A percentile compares a stretch with the other conserved stretches of the same genome.
Evolutionary conservation across 768 basidiomycete species (phyloP).

Genomic region (Rhodotorula kratochvilovae): DNA sequence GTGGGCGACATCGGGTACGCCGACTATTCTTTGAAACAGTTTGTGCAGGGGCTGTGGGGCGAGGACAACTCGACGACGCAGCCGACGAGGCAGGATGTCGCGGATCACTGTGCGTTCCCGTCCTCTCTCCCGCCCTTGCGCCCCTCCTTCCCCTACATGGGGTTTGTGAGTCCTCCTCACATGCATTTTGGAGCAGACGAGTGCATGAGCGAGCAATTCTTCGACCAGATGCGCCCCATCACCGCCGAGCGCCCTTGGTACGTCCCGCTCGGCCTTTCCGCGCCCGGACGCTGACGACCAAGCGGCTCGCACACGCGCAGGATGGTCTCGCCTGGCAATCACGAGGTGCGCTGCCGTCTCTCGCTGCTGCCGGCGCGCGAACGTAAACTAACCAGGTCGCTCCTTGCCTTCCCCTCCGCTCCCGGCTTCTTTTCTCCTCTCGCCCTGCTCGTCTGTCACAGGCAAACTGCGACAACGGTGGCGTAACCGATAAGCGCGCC

Average conservation of each 20-base stretch:
- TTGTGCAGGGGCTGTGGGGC: constrained; percentile 15
- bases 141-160: too few species aligned
- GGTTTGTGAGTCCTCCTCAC: background rate
- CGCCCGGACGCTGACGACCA: too few species aligned
- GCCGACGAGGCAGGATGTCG: constrained; percentile 2
- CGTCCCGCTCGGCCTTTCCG: background rate
- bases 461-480: constrained; percentile 29
- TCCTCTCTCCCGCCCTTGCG: too few species aligned
- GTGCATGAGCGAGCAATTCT: constrained; percentile 36
- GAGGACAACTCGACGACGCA: background rate
- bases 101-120: constrained; percentile 5
- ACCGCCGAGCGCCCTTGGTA: constrained; percentile 24
- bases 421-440: too few species aligned
- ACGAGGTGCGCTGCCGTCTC: constrained; percentile 42
- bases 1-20: constrained; percentile 20
- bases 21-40: constrained; percentile 16
- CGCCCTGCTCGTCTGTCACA: background rate
- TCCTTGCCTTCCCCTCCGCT: too few species aligned
- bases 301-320: background rate
- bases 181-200: constrained; percentile 18
- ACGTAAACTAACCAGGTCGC: too few species aligned
- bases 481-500: constrained; percentile 7
- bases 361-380: too few species aligned
- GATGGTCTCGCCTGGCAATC: constrained; percentile 42
- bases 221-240: constrained; percentile 36